These are phyloP conservation scores for Spongispora temasekensis DNA, from an alignment of 1,284 basidiomycete genomes.

Conservation along the genomic window DNA sequence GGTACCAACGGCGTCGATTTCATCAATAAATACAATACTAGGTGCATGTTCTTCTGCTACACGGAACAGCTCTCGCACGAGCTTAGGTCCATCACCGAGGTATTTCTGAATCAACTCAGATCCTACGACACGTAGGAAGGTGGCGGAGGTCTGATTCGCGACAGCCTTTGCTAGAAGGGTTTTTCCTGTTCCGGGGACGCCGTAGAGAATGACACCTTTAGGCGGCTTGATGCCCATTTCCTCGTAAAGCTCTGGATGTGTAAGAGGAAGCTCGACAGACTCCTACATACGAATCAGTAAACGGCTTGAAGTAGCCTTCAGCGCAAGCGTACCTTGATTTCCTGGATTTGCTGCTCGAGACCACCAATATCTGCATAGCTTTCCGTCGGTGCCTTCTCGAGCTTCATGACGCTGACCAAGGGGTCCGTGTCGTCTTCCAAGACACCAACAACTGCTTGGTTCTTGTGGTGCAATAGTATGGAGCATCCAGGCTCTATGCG, in stretches of 20 bases:
- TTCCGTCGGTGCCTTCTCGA: slow-evolving; percentile 98
- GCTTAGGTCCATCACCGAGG: slow-evolving; percentile 98
- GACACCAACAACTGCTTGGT: slow-evolving; percentile 93
- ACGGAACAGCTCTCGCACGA: slow-evolving; percentile 96
- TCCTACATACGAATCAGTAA: slow-evolving; percentile 55
- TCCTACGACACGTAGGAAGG: slow-evolving; percentile 97
- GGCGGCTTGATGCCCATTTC: slow-evolving; percentile 99
- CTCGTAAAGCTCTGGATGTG: slow-evolving; percentile 98
- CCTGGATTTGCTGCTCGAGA: slow-evolving; percentile 95
- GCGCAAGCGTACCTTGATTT: slow-evolving; percentile 81
- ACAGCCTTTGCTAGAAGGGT: slow-evolving; percentile 98
- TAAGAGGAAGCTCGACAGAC: slow-evolving; percentile 97
- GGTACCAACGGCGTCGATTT: slow-evolving; percentile 98
- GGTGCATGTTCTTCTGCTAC: slow-evolving; percentile 98
- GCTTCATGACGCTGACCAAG: slow-evolving; percentile 98
- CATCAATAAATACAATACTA: slow-evolving; percentile 99
- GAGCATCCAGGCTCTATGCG: slow-evolving; percentile 95
- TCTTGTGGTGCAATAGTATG: slow-evolving; percentile 96
- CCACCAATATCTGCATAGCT: slow-evolving; percentile 99
- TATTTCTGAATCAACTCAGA: slow-evolving; percentile 99
- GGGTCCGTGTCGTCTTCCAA: slow-evolving; percentile 97
- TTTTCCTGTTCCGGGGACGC: slow-evolving; percentile 98
- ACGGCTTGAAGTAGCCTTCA: background rate
- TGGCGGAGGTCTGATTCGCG: slow-evolving; percentile 98
- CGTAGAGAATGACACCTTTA: slow-evolving; percentile 99